These are phyloP conservation scores for Yamadazyma oceani DNA, from an alignment of 1,139 yeast genomes.

Conservation along the genomic window DNA sequence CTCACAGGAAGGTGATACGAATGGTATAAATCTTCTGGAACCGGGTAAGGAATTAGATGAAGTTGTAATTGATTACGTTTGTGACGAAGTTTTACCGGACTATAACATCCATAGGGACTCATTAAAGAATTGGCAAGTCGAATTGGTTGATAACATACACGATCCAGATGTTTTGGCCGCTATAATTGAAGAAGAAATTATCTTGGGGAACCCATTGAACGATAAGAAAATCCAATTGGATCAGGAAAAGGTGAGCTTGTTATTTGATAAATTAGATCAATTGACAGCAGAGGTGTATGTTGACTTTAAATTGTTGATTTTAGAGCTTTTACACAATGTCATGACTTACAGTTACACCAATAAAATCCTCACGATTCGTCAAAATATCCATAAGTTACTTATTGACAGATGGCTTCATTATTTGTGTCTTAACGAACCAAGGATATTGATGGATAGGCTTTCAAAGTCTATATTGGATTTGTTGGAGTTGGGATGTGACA, in stretches of 20 bases:
- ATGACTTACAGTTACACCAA: conserved; percentile 26
- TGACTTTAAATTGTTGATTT: conserved; percentile 32
- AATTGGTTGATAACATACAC: conserved; percentile 25
- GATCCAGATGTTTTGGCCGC: conserved; percentile 21
- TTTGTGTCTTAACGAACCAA: conserved; percentile 7
- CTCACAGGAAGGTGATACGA: no score
- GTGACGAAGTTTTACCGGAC: conserved; percentile 26
- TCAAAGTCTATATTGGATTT: conserved; percentile 27
- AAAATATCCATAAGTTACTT: conserved; percentile 22
- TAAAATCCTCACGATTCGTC: conserved; percentile 23
- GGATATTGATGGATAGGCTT: conserved; percentile 20
- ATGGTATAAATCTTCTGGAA: no score
- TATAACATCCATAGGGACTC: conserved; percentile 29
- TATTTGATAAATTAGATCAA: conserved; percentile 18
- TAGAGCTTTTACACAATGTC: conserved; percentile 29
- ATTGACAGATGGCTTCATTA: conserved; percentile 19
- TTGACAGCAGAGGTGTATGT: conserved; percentile 26
- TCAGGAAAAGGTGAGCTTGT: conserved; percentile 10
- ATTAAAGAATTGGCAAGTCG: conserved; percentile 40
- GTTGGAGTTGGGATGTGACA: conserved; percentile 39
- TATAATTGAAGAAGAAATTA: conserved; percentile 25
- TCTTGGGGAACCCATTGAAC: conserved; percentile 19
- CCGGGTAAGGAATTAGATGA: conserved; percentile 9
- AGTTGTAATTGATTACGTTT: conserved; percentile 19
- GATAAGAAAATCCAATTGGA: conserved; percentile 6